Evolutionary conservation across 371 early-diverging fungal species (phyloP).

Genomic region (Mucor velutinosus): DNA sequence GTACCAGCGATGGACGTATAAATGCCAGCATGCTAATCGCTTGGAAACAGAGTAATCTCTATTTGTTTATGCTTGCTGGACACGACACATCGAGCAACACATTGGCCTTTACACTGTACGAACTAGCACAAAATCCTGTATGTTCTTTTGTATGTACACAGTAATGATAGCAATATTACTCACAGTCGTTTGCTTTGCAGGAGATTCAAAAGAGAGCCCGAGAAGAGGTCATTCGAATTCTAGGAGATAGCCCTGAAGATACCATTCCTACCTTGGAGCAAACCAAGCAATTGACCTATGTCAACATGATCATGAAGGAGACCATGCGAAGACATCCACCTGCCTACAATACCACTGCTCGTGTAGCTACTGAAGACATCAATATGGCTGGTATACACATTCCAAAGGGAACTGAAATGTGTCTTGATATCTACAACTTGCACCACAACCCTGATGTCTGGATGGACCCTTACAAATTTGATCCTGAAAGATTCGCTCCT

Average conservation of each 20-base stretch:
- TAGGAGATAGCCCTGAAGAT: conserved; percentile 54
- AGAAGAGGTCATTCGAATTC: conserved; percentile 48
- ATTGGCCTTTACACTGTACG: conserved; percentile 43
- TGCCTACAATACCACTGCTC: conserved; percentile 18
- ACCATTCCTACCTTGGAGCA: conserved; percentile 48
- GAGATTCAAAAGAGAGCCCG: conserved; percentile 53
- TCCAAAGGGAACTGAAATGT: conserved; percentile 42
- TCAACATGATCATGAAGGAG: conserved; percentile 45
- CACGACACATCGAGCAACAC: conserved; percentile 60
- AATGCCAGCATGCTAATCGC: not conserved
- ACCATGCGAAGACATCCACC: conserved; percentile 47
- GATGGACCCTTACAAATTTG: conserved; percentile 42
- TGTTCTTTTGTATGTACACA: not conserved
- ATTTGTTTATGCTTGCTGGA: conserved; percentile 48
- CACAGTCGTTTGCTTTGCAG: conserved; percentile 4
- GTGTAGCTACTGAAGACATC: conserved; percentile 34
- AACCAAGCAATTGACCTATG: conserved; percentile 41
- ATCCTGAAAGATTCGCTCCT: conserved; percentile 53
- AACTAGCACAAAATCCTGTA: conserved; percentile 50
- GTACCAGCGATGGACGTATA: not conserved
- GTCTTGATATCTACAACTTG: conserved; percentile 36
- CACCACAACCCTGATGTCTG: conserved; percentile 46
- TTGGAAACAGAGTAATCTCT: conserved; percentile 23
- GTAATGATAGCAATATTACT: not conserved
- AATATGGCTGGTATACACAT: conserved; percentile 38